Conservation (phyloP, 23 red algal species). For the Gracilariopsis chorda region DNA sequence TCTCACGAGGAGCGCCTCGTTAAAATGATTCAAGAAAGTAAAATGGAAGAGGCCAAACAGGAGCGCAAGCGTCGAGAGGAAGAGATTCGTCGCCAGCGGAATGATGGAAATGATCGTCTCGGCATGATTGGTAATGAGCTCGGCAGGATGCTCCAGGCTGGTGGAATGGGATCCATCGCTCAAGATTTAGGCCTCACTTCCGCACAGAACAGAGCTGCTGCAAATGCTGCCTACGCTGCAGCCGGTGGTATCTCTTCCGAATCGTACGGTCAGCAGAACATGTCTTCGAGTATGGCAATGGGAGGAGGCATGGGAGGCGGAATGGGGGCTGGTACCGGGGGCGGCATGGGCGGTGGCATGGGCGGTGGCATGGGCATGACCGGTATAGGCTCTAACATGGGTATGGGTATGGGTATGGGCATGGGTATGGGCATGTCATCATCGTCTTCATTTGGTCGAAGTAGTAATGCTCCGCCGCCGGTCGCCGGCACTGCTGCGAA, state of each 20-base stretch:
- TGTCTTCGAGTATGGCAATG: constrained; percentile 17
- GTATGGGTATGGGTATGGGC: constrained; percentile 40
- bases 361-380: constrained; percentile 26
- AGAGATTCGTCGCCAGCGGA: constrained; percentile 65
- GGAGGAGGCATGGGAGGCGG: neutral
- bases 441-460: constrained; percentile 42
- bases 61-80: constrained; percentile 80
- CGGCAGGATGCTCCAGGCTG: constrained; percentile 60
- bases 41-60: constrained; percentile 94
- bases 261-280: constrained; percentile 40
- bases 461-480: constrained; percentile 22
- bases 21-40: constrained; percentile 98
- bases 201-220: constrained; percentile 25
- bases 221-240: constrained; percentile 62
- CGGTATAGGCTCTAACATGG: neutral
- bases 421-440: constrained; percentile 24
- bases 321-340: constrained; percentile 25
- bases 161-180: constrained; percentile 72
- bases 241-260: constrained; percentile 70
- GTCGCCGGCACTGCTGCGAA: constrained; percentile 60
- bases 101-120: constrained; percentile 65
- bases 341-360: constrained; percentile 3
- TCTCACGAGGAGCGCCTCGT: constrained; percentile 96
- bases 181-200: constrained; percentile 67
- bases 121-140: constrained; percentile 77